Evolutionary conservation across 352 stramenopile species (phyloP), one percentile per base, ranked within the genome.

Genomic region (Phytophthora nicotianae): DNA sequence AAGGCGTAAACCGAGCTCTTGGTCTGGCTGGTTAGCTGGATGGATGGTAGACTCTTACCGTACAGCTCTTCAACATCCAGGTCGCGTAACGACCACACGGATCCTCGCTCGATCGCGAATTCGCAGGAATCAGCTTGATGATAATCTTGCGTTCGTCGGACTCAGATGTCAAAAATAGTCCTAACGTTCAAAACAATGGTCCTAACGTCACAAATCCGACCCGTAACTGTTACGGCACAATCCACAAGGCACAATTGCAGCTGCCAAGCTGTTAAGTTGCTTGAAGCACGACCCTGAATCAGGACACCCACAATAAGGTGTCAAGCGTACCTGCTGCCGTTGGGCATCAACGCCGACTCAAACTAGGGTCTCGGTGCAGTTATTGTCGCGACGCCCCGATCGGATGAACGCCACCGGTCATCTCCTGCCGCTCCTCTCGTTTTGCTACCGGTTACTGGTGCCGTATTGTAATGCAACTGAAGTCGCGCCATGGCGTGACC

Each of bases 41-140:
- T n/a, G n/a, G n/a, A n/a, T 35, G 29, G 26, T 32, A 8, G 5
- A 32, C 26, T 9, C 26, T 4, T 32, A 32, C 26, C 8, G 26
- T 11, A 26, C 24, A 19, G 26, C 20, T 26, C 35, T 57, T 57
- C 35, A 57, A 57, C 27, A 33, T 33, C 49, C 27, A 23, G 47
- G 20, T 27, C 20, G 29, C 16, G 26, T 9, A 14, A 7, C 38
- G 19, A 45, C n/a, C 38, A 19, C 17, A 23, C 38, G 14, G 17
- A 24, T 24, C 1, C 40, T 47, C 40, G 40, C 17, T 47, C 40
- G 37, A 46, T 38, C 32, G 29, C 29, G 29, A 13, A 3, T 35
- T 29, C 24, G 27, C 27, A 19, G 29, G 24, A 47, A 60, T 60
- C 52, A 51, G 27, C 8, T 8, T 33, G 6, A 13, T 33, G 6